Evolutionary conservation across 345 rosid genomes (phyloP).

Genomic region (Tarenaya hassleriana): DNA sequence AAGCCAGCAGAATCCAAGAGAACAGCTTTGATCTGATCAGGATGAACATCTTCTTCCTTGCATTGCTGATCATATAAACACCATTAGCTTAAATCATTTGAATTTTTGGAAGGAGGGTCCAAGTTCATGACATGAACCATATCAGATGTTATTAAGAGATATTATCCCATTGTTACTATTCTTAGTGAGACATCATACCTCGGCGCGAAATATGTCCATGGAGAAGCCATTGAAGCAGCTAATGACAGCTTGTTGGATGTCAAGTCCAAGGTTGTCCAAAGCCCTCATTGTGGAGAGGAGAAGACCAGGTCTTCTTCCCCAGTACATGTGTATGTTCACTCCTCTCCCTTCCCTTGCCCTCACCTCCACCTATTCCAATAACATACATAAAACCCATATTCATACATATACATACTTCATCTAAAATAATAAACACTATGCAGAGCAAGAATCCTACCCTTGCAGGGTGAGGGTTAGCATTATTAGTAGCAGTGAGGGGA

Average conservation of each 20-base stretch:
- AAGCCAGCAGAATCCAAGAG: conserved; percentile 78
- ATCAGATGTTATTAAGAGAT: too few species aligned
- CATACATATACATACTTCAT: too few species aligned
- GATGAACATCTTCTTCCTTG: conserved; percentile 63
- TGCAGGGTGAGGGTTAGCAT: too few species aligned
- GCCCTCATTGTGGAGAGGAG: conserved; percentile 90
- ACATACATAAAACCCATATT: too few species aligned
- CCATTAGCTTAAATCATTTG: too few species aligned
- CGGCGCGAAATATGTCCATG: conserved; percentile 87
- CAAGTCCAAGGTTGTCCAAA: conserved; percentile 84
- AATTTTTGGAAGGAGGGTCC: too few species aligned
- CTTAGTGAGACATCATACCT: conserved; percentile 41
- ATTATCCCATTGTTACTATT: too few species aligned
- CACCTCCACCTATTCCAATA: conserved; percentile 97
- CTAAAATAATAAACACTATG: too few species aligned
- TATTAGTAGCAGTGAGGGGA: conserved; percentile 43
- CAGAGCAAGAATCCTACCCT: background rate
- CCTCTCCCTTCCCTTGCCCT: conserved; percentile 81
- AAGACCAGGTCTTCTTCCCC: conserved; percentile 78
- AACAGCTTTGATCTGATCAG: conserved; percentile 84
- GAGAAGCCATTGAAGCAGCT: conserved; percentile 96
- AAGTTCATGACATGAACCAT: too few species aligned
- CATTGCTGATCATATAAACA: conserved; percentile 68
- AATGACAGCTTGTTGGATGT: conserved; percentile 91
- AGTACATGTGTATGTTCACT: conserved; percentile 95